Percentiles rank a stretch among this genome's conserved stretches.
Conservation (phyloP, 208 protist genomes). For the Wallacemonas rigidus region DNA sequence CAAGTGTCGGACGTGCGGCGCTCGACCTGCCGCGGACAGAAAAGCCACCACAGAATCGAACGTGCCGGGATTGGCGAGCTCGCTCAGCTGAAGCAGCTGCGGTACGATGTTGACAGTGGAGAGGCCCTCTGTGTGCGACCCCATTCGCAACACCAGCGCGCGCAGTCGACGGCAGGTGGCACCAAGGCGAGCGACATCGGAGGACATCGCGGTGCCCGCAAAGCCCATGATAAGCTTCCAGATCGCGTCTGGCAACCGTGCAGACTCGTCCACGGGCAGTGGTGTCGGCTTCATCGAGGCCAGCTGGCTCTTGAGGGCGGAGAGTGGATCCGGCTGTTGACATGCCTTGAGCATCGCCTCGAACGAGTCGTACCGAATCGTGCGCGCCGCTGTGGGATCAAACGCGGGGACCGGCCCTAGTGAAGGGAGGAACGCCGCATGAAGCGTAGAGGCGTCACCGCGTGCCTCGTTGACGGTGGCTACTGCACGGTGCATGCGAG, state of each 20-base stretch:
- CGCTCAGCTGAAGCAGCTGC: slow-evolving; percentile 25
- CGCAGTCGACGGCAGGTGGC: slow-evolving; percentile 58
- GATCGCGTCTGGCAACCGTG: slow-evolving; percentile 31
- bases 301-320: slow-evolving; percentile 37
- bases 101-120: slow-evolving; percentile 50
- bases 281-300: slow-evolving; percentile 34
- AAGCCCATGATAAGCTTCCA: slow-evolving; percentile 45
- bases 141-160: slow-evolving; percentile 22
- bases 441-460: slow-evolving; percentile 10
- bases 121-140: slow-evolving; percentile 10
- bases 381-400: neutral
- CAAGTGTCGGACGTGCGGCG: slow-evolving; percentile 38
- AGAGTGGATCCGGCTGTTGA: slow-evolving; percentile 36
- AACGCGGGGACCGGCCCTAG: neutral
- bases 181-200: slow-evolving; percentile 33
- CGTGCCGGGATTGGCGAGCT: slow-evolving; percentile 25
- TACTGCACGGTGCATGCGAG: slow-evolving; percentile 58
- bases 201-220: slow-evolving; percentile 27
- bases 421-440: slow-evolving; percentile 33
- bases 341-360: slow-evolving; percentile 31
- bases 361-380: slow-evolving; percentile 48
- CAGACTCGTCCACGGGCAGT: slow-evolving; percentile 46
- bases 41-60: slow-evolving; percentile 35
- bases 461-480: slow-evolving; percentile 54
- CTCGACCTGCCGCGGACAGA: slow-evolving; percentile 41